A percentile compares a stretch with the other conserved stretches of the same genome.
phyloP scores from a whole-genome alignment of 257 asterid genomes.

The Nicotiana paniculata region DNA sequence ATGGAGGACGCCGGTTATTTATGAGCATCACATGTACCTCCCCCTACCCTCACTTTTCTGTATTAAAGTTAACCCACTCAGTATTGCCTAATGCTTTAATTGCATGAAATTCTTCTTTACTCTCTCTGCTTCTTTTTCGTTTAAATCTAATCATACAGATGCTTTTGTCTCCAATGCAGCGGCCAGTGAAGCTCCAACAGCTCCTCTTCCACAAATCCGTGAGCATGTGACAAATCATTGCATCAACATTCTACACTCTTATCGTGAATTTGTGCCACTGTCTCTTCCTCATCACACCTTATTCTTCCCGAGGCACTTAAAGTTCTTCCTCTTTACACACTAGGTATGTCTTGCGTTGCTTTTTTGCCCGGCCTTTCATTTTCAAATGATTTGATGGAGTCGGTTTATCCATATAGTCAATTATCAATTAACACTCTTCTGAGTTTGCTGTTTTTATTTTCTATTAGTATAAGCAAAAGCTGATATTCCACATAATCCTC shows the following conservation, averaged over 20 bases:
- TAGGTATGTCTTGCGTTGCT: constrained; percentile 53
- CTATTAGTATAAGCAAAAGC: background rate
- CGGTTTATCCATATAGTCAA: background rate
- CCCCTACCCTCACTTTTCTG: background rate
- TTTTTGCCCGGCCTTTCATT: background rate
- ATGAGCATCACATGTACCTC: background rate
- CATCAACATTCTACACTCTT: constrained; percentile 78
- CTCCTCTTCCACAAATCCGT: constrained; percentile 68
- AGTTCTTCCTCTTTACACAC: constrained; percentile 78
- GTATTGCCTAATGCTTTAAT: background rate
- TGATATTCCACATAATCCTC: background rate
- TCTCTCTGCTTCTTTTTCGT: background rate
- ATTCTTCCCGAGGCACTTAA: constrained; percentile 96
- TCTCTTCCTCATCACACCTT: constrained; percentile 88
- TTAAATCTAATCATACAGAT: background rate
- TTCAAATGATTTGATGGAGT: background rate
- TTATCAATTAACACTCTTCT: background rate
- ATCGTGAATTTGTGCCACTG: constrained; percentile 91
- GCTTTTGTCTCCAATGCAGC: constrained; percentile 36
- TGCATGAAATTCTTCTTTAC: background rate
- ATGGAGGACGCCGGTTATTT: background rate
- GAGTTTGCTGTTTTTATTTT: background rate
- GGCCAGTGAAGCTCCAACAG: constrained; percentile 75
- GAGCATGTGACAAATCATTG: constrained; percentile 82
- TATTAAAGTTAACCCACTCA: background rate